Evolutionary conservation across 257 asterid genomes (phyloP).

Genomic region (Lycium barbarum): DNA sequence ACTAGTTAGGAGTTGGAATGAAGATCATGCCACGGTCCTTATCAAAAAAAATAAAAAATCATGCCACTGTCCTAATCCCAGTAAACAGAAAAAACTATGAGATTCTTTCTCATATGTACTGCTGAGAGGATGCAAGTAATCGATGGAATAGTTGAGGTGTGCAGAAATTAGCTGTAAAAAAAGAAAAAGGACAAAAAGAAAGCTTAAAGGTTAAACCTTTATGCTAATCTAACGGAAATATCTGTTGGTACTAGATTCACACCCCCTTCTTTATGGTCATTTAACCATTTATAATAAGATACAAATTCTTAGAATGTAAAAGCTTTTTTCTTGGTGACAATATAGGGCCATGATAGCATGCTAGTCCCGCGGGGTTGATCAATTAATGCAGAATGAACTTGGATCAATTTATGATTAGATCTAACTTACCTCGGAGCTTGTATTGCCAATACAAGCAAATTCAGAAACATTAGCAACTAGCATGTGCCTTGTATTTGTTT

Average conservation of each 20-base stretch:
- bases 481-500: neutral
- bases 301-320: neutral
- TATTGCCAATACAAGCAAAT: neutral
- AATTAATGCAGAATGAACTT: neutral
- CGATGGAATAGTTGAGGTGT: neutral
- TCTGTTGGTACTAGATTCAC: neutral
- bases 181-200: too few species aligned
- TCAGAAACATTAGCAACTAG: neutral
- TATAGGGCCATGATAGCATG: neutral
- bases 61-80: neutral
- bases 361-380: neutral
- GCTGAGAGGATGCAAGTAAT: slow-evolving; percentile 2
- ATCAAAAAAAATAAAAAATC: too few species aligned
- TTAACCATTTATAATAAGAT: neutral
- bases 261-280: neutral
- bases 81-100: neutral
- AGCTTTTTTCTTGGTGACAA: neutral
- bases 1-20: neutral
- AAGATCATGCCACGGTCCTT: neutral
- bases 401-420: neutral
- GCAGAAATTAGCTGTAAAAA: neutral
- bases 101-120: neutral
- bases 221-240: neutral
- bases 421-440: neutral
- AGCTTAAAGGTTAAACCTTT: neutral